Conservation (phyloP, 495 filamentous ascomycete species). For the Acidomyces sp. region DNA sequence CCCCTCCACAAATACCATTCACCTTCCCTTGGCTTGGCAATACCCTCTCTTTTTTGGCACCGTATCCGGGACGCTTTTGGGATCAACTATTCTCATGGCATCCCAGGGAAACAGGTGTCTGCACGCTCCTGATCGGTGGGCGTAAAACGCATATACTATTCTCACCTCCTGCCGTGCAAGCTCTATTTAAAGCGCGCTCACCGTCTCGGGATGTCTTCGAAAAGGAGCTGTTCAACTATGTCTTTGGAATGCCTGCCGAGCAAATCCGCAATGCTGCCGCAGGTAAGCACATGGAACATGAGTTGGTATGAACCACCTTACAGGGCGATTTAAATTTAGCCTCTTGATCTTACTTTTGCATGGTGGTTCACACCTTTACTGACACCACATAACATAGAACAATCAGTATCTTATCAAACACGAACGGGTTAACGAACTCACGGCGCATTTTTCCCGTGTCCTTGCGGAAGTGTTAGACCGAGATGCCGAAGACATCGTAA, state of each 20-base stretch:
- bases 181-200: constrained; percentile 13
- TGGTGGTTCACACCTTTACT: too few relatives aligned
- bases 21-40: constrained; percentile 20
- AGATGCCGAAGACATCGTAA: constrained; percentile 7
- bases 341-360: too few relatives aligned
- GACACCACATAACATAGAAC: too few relatives aligned
- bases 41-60: constrained; percentile 10
- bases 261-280: constrained; percentile 5
- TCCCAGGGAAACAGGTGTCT: constrained; percentile 16
- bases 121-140: constrained; percentile 18
- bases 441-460: constrained; percentile 3
- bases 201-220: constrained; percentile 17
- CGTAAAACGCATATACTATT: constrained; percentile 18
- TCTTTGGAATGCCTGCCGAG: constrained; percentile 10
- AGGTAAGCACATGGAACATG: constrained; percentile 13
- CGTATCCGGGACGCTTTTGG: constrained; percentile 16
- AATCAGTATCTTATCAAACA: constrained; percentile 13
- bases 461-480: constrained; percentile 7
- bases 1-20: constrained; percentile 20
- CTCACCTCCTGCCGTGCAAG: constrained; percentile 15
- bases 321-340: too few relatives aligned
- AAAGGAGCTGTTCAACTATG: constrained; percentile 6
- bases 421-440: constrained; percentile 20
- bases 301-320: too few relatives aligned
- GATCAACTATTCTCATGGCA: constrained; percentile 13